Evolutionary conservation across 371 early-diverging fungal species (phyloP).

Genomic region (Mucor mucedo): DNA sequence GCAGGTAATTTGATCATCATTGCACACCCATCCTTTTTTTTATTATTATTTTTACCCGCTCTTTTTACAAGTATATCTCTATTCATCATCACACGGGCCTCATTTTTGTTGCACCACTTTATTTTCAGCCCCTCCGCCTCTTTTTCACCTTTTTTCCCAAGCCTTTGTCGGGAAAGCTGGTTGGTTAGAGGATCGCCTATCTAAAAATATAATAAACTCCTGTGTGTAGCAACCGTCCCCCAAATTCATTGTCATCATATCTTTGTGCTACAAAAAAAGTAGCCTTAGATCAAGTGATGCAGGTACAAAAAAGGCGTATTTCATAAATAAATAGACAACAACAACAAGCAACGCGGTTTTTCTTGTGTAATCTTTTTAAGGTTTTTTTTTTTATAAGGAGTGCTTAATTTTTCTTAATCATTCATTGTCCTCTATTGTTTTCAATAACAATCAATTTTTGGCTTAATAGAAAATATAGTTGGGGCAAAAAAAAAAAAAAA

Average conservation of each 20-base stretch:
- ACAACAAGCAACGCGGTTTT: too few relatives aligned
- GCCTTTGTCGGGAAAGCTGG: not conserved
- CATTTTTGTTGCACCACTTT: slow-evolving; percentile 3
- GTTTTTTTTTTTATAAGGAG: too few relatives aligned
- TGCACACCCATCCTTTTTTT: not conserved
- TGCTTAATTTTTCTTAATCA: too few relatives aligned
- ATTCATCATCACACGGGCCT: not conserved
- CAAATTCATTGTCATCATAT: too few relatives aligned
- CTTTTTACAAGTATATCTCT: too few relatives aligned
- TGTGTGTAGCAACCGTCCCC: too few relatives aligned
- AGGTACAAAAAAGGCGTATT: too few relatives aligned
- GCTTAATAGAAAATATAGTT: not conserved
- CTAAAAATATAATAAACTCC: too few relatives aligned
- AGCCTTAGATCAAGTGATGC: too few relatives aligned
- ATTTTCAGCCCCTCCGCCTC: not conserved
- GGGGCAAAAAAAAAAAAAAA: not conserved
- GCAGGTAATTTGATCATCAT: not conserved
- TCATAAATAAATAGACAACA: too few relatives aligned
- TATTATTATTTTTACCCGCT: not conserved
- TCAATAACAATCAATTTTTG: not conserved
- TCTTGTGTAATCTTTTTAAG: too few relatives aligned
- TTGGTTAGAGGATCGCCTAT: not conserved
- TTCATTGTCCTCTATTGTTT: not conserved
- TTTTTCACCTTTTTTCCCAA: not conserved
- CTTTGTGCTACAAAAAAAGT: too few relatives aligned